Conservation (phyloP, 805 yeast genomes). For the Spathaspora hagerdaliae region DNA sequence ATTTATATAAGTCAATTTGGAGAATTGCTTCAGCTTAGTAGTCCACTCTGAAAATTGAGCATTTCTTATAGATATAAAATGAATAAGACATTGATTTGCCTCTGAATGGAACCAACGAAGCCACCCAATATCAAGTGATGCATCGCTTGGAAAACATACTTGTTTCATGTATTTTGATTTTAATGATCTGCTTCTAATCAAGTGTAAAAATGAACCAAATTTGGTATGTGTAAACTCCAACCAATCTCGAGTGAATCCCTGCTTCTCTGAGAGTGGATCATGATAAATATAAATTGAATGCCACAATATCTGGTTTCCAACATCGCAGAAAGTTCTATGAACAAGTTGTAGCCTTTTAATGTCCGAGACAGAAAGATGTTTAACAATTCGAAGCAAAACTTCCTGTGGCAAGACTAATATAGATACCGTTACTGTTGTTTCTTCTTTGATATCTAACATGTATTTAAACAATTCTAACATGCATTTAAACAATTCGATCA, state of each 20-base stretch:
- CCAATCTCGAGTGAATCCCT: not conserved
- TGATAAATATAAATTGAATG: not conserved
- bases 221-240: not conserved
- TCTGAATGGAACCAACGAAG: not conserved
- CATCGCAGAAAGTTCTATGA: no score
- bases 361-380: no score
- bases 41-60: not conserved
- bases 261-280: no score
- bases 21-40: not conserved
- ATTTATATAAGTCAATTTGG: no score
- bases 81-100: not conserved
- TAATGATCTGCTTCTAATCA: not conserved
- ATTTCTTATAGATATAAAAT: no score
- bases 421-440: no score
- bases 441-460: no score
- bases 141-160: not conserved
- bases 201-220: not conserved
- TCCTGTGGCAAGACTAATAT: no score
- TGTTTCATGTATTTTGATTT: not conserved
- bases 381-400: no score
- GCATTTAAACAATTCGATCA: no score
- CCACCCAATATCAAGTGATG: not conserved
- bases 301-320: not conserved
- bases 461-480: no score
- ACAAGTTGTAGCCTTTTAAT: no score